A percentile compares a stretch with the other conserved stretches of the same genome.
Conservation (phyloP, 495 filamentous ascomycete genomes). For the Aspergillus homomorphus region DNA sequence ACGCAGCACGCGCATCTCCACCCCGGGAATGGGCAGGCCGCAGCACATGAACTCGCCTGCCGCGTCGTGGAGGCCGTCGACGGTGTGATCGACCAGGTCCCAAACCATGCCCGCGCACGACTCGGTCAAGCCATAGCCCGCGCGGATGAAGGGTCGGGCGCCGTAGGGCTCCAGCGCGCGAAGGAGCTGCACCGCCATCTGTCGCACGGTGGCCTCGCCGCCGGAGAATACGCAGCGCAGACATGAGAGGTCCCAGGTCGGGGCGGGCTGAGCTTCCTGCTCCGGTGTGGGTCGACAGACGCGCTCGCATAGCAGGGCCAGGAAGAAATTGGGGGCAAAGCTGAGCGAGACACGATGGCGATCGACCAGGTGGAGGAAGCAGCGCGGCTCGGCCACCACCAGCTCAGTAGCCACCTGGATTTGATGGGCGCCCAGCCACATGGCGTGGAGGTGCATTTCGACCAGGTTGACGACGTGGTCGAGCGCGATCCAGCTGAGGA, state of each 20-base stretch:
- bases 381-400: background rate
- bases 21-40: too few species aligned
- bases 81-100: too few species aligned
- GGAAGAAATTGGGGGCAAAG: background rate
- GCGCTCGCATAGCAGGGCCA: background rate
- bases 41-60: too few species aligned
- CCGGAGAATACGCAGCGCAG: background rate
- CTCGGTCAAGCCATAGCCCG: too few species aligned
- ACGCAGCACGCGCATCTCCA: too few species aligned
- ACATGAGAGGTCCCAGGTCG: background rate
- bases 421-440: background rate
- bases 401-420: background rate
- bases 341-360: background rate
- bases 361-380: background rate
- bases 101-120: too few species aligned
- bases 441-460: background rate
- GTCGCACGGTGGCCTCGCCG: background rate
- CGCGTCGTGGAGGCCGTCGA: too few species aligned
- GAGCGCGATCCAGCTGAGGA: slow-evolving; percentile 13
- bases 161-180: too few species aligned
- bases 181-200: too few species aligned
- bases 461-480: background rate
- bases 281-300: background rate
- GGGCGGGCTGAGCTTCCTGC: background rate
- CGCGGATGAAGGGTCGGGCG: too few species aligned